Evolutionary conservation across 2,329 filamentous ascomycete genomes (phyloP).

Genomic region (Fusarium oligoseptatum): DNA sequence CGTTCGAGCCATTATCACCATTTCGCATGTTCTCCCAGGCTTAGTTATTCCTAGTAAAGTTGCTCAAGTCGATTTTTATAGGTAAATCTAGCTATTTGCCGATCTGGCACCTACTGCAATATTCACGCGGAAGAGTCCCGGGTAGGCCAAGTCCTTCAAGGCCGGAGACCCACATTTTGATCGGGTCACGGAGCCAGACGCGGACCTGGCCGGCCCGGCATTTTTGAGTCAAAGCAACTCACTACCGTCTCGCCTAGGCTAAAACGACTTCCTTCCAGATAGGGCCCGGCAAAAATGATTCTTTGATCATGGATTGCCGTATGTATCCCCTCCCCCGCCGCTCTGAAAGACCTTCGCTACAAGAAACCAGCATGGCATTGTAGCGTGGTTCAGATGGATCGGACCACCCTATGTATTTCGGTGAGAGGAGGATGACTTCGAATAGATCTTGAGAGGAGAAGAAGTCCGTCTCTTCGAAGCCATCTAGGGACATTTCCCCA

Average conservation of each 20-base stretch:
- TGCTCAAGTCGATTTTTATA: not conserved
- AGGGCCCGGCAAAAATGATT: not conserved
- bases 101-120: not conserved
- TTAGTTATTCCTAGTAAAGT: not conserved
- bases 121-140: not conserved
- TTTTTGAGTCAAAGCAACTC: not conserved
- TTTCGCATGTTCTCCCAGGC: not conserved
- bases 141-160: not conserved
- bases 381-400: not conserved
- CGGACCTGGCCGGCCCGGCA: not conserved
- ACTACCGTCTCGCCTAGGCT: not conserved
- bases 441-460: not conserved
- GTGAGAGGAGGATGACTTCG: not conserved
- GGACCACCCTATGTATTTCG: not conserved
- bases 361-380: not conserved
- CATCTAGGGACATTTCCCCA: not conserved
- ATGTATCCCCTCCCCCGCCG: not conserved
- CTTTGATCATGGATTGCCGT: not conserved
- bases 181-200: not conserved
- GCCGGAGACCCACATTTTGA: not conserved
- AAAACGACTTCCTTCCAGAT: not conserved
- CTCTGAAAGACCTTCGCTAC: not conserved
- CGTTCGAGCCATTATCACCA: not conserved
- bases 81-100: not conserved
- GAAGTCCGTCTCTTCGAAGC: not conserved